Base-by-base conservation (phyloP, 768 basidiomycete species). In the Neoboletus magnificus region DNA sequence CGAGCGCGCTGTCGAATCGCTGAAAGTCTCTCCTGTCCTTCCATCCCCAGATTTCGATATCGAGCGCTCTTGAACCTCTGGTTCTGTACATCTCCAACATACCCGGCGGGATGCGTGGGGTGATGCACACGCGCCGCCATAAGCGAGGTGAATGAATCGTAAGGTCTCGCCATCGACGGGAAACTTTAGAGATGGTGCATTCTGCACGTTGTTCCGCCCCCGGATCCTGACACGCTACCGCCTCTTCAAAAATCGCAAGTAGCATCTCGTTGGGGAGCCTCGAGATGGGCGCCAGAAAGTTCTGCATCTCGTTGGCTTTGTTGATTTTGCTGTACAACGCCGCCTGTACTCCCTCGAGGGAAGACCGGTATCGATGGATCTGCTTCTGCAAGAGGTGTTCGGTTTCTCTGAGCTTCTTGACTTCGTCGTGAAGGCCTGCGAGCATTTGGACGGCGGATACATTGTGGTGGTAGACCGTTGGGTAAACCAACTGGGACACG, bases 81-180 rank as follows among this genome's bases (percentile, higher is more conserved):
- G 56, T 48, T 46, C 59, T 65, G 54, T 68, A 68, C 52, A 63
- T 48, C 44, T 67, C 67, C 41, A 68, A 13, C 57, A 67, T 56
- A 18, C 45, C 41, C 1, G 59, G 63, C 4, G 59, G 50, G 22
- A 62, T 40, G 16, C 59, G 51, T 16, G 69, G 71, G 3, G 56
- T 59, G 36, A 70, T 48, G 54, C 53, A 67, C 41, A 71, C 61
- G 41, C 61, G 61, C 23, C 66, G 62, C 70, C 70, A 71, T 32
- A 71, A 48, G 16, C 67, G 66, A 6, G 71, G 62, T 22, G 68
- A 66, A 47, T 71, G 59, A 27, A 73, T 53, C 16, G 64, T 63
- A n/a, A 71, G 57, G 32, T 62, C 54, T 56, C 72, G 65, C 70
- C 71, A 73, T 35, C 69, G 62, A 39, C 62, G 72, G 23, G 68